Evolutionary conservation across 2,329 filamentous ascomycete genomes (phyloP), one percentile per base, ranked within the genome.

Genomic region (Fusarium sp.): DNA sequence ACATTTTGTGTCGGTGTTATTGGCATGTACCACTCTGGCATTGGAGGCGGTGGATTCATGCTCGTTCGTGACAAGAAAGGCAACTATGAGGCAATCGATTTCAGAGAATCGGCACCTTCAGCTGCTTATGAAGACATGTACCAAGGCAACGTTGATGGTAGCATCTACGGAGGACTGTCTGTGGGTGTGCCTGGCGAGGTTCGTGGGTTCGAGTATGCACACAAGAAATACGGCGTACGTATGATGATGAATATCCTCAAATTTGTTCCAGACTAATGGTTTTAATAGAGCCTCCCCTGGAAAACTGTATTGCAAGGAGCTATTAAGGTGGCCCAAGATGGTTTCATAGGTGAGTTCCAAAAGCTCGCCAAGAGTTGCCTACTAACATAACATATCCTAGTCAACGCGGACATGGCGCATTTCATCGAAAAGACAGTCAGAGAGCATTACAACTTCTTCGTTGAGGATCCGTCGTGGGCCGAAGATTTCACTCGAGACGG

Each of bases 31-130:
- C 91, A 94, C 76, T 87, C 87, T 39, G 94, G 95, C 17, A 91
- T 97, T 60, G 94, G 92, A 20, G 95, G 95, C 9, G 95, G 95
- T 39, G 95, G 95, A 4, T 98, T 98, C 79, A 91, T 94, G 85
- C 83, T 97, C 7, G 87, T 97, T 7, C 89, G 92, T 46, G 84
- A 88, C 33, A 80, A 87, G 17, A 83, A 92, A 59, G 93, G 93
- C n/a, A 82, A 83, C 18, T 96, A 94, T 75, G 93, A 97, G 75
- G 90, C 90, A 59, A 89, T 98, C 70, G 95, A 98, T 79, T 98
- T 97, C 75, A 86, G 95, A 45, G 95, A 98, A 77, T 88, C 91
- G 0, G 95, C 95, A 0, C 95, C 95, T 1, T 91, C 90, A 0
- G 91, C 92, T 1, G 92, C 94, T 0, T 89, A 85, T 67, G 84